phyloP scores from a whole-genome alignment of 2,329 filamentous ascomycete species.

The Paracamarosporium sp. region DNA sequence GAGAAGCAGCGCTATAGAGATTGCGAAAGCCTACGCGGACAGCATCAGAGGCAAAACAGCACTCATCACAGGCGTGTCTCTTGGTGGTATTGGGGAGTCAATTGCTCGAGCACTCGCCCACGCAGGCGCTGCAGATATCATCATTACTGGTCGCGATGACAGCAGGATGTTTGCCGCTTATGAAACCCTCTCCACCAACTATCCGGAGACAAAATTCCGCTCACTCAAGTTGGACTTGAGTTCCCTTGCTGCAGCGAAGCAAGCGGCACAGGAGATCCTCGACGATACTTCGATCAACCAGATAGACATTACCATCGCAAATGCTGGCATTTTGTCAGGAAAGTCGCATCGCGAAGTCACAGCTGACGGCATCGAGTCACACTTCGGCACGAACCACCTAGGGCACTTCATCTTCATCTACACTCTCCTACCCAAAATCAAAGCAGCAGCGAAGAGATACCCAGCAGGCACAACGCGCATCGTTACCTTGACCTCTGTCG shows the following conservation, averaged over 20 bases:
- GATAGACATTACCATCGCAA: constrained; percentile 48
- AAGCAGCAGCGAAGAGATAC: constrained; percentile 9
- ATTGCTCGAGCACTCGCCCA: constrained; percentile 16
- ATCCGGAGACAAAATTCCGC: constrained; percentile 12
- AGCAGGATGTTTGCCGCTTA: neutral
- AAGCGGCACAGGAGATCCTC: constrained; percentile 32
- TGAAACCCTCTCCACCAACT: constrained; percentile 7
- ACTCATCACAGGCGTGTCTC: constrained; percentile 35
- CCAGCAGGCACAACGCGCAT: constrained; percentile 16
- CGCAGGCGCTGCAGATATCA: constrained; percentile 15
- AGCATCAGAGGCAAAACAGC: constrained; percentile 27
- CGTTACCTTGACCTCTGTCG: constrained; percentile 11
- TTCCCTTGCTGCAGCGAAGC: constrained; percentile 32
- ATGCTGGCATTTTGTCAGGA: constrained; percentile 37
- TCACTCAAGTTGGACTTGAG: constrained; percentile 35
- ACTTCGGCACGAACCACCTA: constrained; percentile 54
- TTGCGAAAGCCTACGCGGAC: constrained; percentile 21
- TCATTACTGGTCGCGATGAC: constrained; percentile 18
- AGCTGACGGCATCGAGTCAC: constrained; percentile 51
- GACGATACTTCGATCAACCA: constrained; percentile 19
- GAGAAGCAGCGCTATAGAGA: constrained; percentile 19
- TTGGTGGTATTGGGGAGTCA: constrained; percentile 15
- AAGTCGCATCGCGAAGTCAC: constrained; percentile 27
- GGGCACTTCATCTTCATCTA: constrained; percentile 51
- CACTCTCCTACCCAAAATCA: constrained; percentile 47